Conservation (phyloP, 352 stramenopile species). For the Blastocystis sp. region DNA sequence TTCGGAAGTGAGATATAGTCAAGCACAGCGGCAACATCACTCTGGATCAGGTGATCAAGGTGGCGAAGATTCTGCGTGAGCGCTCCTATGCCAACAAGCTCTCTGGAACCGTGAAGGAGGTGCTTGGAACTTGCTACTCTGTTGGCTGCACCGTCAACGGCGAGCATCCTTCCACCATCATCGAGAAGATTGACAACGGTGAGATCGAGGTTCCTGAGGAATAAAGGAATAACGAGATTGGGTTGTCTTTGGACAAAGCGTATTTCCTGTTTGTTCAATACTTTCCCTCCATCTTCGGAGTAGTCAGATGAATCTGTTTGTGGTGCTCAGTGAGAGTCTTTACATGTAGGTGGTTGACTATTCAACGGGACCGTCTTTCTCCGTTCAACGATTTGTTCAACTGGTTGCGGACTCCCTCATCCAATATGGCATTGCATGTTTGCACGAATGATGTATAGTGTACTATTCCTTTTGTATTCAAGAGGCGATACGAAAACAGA, state of each 20-base stretch:
- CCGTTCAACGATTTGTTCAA: background rate
- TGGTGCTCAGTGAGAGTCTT: background rate
- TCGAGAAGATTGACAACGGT: conserved; percentile 84
- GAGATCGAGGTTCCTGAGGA: conserved; percentile 91
- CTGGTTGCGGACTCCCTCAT: background rate
- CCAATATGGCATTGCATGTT: background rate
- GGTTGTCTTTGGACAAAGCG: conserved; percentile 38
- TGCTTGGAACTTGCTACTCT: conserved; percentile 90
- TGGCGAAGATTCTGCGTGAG: conserved; percentile 89
- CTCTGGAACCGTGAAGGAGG: conserved; percentile 94
- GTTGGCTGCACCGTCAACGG: conserved; percentile 98
- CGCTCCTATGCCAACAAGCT: conserved; percentile 89
- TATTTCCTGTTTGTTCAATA: conserved; percentile 43
- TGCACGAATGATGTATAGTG: background rate
- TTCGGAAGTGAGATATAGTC: conserved; percentile 63
- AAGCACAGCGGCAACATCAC: conserved; percentile 99
- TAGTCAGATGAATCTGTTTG: conserved; percentile 9
- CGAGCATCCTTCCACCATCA: conserved; percentile 86
- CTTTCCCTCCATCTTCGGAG: conserved; percentile 4
- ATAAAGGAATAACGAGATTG: conserved; percentile 60
- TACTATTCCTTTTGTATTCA: conserved; percentile 28
- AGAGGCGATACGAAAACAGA: background rate
- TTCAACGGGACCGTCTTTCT: background rate
- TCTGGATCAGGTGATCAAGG: conserved; percentile 93
- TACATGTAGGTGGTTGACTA: background rate